Percentiles rank a stretch among this genome's conserved stretches.
These are phyloP conservation scores for Papiliotrema laurentii DNA, from an alignment of 1,284 basidiomycete species.

Conservation along the genomic window DNA sequence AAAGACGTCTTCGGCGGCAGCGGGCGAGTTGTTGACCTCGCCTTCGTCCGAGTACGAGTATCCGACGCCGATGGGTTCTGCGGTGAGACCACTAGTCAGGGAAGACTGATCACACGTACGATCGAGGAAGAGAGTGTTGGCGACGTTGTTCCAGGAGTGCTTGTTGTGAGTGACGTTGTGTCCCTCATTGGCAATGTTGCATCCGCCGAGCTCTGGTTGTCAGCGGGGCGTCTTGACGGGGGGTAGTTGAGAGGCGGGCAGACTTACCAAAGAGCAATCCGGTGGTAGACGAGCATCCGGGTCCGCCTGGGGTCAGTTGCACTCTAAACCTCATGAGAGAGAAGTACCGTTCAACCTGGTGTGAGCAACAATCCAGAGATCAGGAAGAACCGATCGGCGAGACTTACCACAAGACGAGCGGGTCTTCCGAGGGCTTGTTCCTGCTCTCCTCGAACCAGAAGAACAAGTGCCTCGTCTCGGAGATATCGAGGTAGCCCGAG, in stretches of 20 bases:
- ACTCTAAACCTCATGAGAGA: background rate
- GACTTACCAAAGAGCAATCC: constrained; percentile 58
- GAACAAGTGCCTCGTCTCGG: constrained; percentile 60
- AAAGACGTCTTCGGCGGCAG: constrained; percentile 68
- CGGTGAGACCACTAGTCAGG: constrained; percentile 5
- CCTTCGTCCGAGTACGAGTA: constrained; percentile 74
- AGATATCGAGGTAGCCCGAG: constrained; percentile 84
- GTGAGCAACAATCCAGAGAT: background rate
- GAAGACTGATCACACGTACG: constrained; percentile 19
- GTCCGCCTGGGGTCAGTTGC: constrained; percentile 23
- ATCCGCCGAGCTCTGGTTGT: constrained; percentile 68
- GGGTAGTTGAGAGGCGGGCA: background rate
- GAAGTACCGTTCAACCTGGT: constrained; percentile 58
- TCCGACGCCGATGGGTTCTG: constrained; percentile 76
- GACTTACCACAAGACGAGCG: constrained; percentile 70
- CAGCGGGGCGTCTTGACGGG: background rate
- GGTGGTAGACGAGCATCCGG: constrained; percentile 56
- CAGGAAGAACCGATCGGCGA: background rate
- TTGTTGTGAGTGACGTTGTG: constrained; percentile 63
- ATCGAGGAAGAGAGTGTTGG: constrained; percentile 46
- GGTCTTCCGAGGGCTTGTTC: constrained; percentile 65
- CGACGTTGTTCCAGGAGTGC: constrained; percentile 66
- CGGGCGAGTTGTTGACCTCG: constrained; percentile 58
- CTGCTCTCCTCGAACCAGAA: constrained; percentile 60
- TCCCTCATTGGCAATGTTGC: constrained; percentile 65